A percentile compares a stretch with the other conserved stretches of the same genome.
Conservation (phyloP, 2,329 filamentous ascomycete genomes). For the Colletotrichum melonis region DNA sequence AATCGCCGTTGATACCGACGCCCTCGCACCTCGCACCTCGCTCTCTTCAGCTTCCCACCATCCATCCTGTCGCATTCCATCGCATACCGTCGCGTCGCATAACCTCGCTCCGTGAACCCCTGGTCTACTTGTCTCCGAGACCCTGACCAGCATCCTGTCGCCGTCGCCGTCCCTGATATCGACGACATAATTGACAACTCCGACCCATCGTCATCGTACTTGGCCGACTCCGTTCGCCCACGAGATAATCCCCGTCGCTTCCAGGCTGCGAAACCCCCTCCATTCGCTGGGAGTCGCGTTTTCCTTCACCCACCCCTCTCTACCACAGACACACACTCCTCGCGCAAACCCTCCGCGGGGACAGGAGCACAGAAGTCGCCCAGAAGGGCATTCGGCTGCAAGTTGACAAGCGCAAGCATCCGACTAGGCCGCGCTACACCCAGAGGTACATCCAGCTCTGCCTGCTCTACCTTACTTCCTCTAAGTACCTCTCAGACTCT, state of each 20-base stretch:
- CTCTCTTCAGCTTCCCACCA: background rate
- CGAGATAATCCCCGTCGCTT: constrained; percentile 2
- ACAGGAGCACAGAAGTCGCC: constrained; percentile 7
- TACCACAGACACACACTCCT: constrained; percentile 5
- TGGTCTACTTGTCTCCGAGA: background rate
- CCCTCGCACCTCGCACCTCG: background rate
- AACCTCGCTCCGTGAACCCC: constrained; percentile 13
- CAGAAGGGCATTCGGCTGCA: constrained; percentile 18
- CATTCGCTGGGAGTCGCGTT: constrained; percentile 5
- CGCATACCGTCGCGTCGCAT: constrained; percentile 15
- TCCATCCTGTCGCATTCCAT: constrained; percentile 3
- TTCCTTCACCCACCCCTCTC: constrained; percentile 8
- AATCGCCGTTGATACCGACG: background rate
- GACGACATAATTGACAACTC: background rate
- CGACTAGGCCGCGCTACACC: constrained; percentile 22
- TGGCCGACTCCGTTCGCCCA: constrained; percentile 6
- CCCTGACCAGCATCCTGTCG: background rate
- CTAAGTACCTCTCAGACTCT: background rate
- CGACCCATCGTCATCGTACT: background rate
- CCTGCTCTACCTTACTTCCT: background rate
- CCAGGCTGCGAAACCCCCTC: background rate
- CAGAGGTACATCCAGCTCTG: background rate
- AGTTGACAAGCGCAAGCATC: constrained; percentile 30
- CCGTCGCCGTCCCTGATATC: background rate
- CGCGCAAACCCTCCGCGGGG: constrained; percentile 23